Evolutionary conservation across 331 rosid genomes (phyloP).

Genomic region (Malus hybrid): DNA sequence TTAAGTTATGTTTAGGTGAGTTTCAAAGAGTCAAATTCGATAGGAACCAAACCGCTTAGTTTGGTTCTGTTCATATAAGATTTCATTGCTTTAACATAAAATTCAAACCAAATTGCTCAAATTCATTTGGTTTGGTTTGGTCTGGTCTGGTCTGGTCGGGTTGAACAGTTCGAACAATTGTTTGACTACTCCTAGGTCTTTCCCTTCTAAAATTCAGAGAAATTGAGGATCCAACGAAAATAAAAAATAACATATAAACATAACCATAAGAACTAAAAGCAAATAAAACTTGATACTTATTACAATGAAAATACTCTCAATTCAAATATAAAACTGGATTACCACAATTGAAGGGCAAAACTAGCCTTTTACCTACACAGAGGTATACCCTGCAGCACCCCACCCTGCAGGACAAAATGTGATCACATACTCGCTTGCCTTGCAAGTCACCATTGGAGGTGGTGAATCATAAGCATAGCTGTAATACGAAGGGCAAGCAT

Average conservation of each 20-base stretch:
- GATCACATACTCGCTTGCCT: conserved; percentile 37
- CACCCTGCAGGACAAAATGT: conserved; percentile 72
- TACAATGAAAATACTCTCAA: background rate
- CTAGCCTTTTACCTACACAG: background rate
- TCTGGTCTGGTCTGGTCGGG: fast-evolving
- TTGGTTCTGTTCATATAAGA: too few species aligned
- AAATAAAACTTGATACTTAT: background rate
- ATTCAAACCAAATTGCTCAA: too few species aligned
- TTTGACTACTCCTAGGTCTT: background rate
- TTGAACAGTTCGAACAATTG: too few species aligned
- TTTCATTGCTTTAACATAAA: too few species aligned
- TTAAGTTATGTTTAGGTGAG: too few species aligned
- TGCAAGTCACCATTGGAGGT: conserved; percentile 53
- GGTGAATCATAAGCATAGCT: conserved; percentile 78
- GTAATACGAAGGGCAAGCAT: conserved; percentile 64
- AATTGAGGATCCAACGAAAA: background rate
- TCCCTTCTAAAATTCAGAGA: background rate
- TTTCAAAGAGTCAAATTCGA: too few species aligned
- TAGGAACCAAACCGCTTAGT: too few species aligned
- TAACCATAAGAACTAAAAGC: background rate
- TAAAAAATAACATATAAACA: background rate
- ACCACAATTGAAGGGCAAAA: too few species aligned
- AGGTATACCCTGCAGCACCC: conserved; percentile 26
- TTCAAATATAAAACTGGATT: background rate
- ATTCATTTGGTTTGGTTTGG: too few species aligned